phyloP scores from a whole-genome alignment of 2,329 filamentous ascomycete genomes.

The Magnaporthiopsis rhizophila region DNA sequence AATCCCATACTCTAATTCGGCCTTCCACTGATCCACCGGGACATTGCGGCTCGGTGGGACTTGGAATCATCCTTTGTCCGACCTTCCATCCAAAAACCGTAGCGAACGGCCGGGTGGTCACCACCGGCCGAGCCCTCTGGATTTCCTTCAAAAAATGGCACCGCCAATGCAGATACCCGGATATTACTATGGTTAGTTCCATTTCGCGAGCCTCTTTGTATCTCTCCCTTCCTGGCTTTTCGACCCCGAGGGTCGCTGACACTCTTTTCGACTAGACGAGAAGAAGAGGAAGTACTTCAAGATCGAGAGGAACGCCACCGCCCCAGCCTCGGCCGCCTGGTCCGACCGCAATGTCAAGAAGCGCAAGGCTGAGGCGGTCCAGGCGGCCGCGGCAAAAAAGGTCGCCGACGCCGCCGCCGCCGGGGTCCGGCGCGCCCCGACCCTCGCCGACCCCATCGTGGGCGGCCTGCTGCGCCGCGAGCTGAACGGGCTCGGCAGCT shows the following conservation, averaged over 20 bases:
- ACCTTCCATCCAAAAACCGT: not conserved
- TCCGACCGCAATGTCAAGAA: constrained; percentile 51
- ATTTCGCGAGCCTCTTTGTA: not conserved
- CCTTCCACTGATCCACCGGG: no score
- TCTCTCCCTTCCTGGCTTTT: not conserved
- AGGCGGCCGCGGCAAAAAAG: constrained; percentile 12
- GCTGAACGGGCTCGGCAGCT: constrained; percentile 15
- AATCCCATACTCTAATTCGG: no score
- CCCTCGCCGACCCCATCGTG: constrained; percentile 20
- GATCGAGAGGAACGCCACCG: constrained; percentile 47
- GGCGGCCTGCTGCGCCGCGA: constrained; percentile 26
- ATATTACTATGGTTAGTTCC: constrained; percentile 42
- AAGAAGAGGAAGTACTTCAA: constrained; percentile 60
- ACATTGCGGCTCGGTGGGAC: not conserved
- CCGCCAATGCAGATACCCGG: constrained; percentile 35
- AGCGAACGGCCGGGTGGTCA: not conserved
- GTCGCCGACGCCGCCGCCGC: not conserved
- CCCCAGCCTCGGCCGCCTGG: constrained; percentile 42
- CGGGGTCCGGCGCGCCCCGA: constrained; percentile 24
- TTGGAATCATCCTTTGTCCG: not conserved
- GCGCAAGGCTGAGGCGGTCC: constrained; percentile 37
- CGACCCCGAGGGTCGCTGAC: not conserved
- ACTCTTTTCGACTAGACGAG: constrained; percentile 28
- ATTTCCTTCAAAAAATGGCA: not conserved
- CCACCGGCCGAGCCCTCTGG: not conserved